Percentiles rank a stretch among this genome's conserved stretches.
phyloP scores from a whole-genome alignment of 2,329 filamentous ascomycete species.

The Scleromitrula shiraiana region DNA sequence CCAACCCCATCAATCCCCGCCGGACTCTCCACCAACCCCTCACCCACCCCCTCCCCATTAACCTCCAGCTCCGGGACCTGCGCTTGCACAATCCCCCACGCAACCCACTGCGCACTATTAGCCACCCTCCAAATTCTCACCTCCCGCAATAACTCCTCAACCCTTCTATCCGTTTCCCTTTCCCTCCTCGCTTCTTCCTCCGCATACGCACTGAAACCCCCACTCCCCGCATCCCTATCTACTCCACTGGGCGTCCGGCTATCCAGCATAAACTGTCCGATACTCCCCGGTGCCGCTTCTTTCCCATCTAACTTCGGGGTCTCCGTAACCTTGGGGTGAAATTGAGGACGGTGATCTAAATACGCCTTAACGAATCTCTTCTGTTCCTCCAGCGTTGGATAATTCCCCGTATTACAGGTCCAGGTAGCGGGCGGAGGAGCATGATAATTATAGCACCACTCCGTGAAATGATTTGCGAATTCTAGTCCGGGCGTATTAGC shows the following conservation, averaged over 20 bases:
- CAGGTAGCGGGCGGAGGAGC: constrained; percentile 53
- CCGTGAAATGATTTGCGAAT: constrained; percentile 96
- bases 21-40: background rate
- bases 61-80: constrained; percentile 61
- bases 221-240: constrained; percentile 33
- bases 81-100: constrained; percentile 95
- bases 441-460: constrained; percentile 99
- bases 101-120: constrained; percentile 85
- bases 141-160: constrained; percentile 67
- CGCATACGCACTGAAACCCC: constrained; percentile 27
- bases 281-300: constrained; percentile 19
- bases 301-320: constrained; percentile 29
- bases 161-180: constrained; percentile 56
- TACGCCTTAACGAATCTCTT: constrained; percentile 80
- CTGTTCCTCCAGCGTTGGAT: constrained; percentile 76
- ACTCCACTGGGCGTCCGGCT: constrained; percentile 41
- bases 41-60: background rate
- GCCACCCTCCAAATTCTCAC: constrained; percentile 78
- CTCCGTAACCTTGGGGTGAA: constrained; percentile 40
- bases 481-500: constrained; percentile 82
- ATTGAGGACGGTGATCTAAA: constrained; percentile 69
- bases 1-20: constrained; percentile 2
- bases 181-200: constrained; percentile 57
- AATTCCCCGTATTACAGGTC: constrained; percentile 59
- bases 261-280: constrained; percentile 67